Base-by-base conservation (phyloP, 2,329 filamentous ascomycete genomes). In the Arthrobotrys entomopaga region DNA sequence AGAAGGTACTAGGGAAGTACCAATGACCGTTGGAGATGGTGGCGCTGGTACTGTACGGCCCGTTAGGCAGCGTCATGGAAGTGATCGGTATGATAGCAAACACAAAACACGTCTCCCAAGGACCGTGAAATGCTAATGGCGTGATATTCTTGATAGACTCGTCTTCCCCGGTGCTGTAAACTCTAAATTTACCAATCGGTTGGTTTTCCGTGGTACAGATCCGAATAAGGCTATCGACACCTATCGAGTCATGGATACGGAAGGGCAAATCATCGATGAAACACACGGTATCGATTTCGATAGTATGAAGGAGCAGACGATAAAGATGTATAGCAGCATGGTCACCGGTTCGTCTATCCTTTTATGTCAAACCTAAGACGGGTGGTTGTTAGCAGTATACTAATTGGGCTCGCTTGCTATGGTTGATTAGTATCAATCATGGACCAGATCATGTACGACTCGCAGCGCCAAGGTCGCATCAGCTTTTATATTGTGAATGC, bases 401-500 rank as follows among this genome's bases (percentile, higher is more conserved):
- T 65, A 43, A 54, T 29, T 46, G 5, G 11, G 11, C 0, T 5
- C 5, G 8, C 8, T 29, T n/a, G 11, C 58, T 20, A 4, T 46
- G 13, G 19, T 34, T 19, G 48, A 40, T 40, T 75, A 85, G 87
- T 90, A 65, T 88, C 90, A 65, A 91, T 98, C 77, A 95, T 99
- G 92, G 95, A 99, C 80, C 82, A 96, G 65, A 91, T 98, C 81
- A 98, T 98, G 93, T 97, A 97, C 80, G 95, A 99, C 80, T 93
- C 95, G 0, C 95, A 99, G 82, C 86, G 95, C 52, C 95, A 99
- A 82, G 93, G 93, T n/a, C 88, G 92, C 19, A 83, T 97, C 65
- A 93, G 90, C 81, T 99, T 99, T 83, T 99, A 99, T 82, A 98
- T 99, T 91, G 94, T 94, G 48, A 63, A 91, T 42, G 91, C 93